Base-by-base conservation (phyloP, 495 filamentous ascomycete genomes). In the Aspergillus ostianus region DNA sequence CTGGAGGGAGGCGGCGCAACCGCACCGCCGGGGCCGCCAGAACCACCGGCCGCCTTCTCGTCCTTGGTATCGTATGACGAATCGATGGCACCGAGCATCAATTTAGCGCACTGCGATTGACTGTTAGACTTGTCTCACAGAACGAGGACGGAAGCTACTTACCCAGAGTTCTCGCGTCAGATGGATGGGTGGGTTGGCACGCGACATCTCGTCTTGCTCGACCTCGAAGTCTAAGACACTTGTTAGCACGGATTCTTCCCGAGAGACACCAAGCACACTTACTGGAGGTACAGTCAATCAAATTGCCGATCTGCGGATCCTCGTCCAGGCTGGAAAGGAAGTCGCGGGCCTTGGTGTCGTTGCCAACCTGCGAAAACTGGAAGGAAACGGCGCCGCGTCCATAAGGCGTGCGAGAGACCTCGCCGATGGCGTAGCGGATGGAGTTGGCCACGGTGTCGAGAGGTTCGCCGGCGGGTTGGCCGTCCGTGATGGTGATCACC, bases 281-380 rank as follows among this genome's bases (percentile, higher is more conserved):
- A 90, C 87, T 89, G 4, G 87, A 89, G 36, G 88, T 90, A 73
- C 87, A 90, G 65, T 90, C 87, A 53, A 90, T 81, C 67, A 89
- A 66, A 8, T 69, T 61, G 21, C 87, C 87, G 65, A 90, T 80
- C 18, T 68, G 64, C 23, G 85, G 84, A 59, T 90, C 85, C 50
- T 81, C 80, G 63, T 90, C 87, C 15, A 90, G 74, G 50, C 79
- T 77, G 9, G 69, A 69, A 26, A 90, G 73, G 73, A 89, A 90
- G 49, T 84, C 82, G 30, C 83, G 81, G 9, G 88, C 87, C 53
- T 82, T 79, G 64, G 78, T 70, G 64, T 90, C 87, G 58, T 87
- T 88, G 59, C 87, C 87, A 50, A 90, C 87, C 65, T 90, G 88
- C 8, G 87, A 86, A 67, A 90, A 90, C 64, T 90, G 86, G 77